Conservation (phyloP, 306 rosid species). For the Aeschynomene evenia region DNA sequence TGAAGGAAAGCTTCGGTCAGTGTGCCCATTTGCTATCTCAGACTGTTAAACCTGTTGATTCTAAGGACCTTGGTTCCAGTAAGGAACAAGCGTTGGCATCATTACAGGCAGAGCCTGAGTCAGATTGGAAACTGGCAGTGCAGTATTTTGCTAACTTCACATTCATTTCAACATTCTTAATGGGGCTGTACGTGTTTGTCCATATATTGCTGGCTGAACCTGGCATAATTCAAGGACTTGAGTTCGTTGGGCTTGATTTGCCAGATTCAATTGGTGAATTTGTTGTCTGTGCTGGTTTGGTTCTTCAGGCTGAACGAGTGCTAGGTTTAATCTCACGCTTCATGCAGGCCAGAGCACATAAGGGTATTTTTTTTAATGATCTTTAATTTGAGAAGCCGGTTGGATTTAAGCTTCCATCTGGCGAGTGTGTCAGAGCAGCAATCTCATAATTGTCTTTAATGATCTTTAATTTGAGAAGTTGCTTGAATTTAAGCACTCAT, state of each 20-base stretch:
- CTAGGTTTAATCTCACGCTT: slow-evolving; percentile 70
- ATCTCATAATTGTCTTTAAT: slow-evolving; percentile 7
- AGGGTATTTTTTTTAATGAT: slow-evolving; percentile 42
- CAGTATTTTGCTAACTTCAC: slow-evolving; percentile 80
- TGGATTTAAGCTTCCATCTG: neutral
- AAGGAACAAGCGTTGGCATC: slow-evolving; percentile 90
- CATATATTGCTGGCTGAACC: slow-evolving; percentile 73
- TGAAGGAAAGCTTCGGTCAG: slow-evolving; percentile 83
- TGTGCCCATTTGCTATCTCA: slow-evolving; percentile 67
- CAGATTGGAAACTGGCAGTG: slow-evolving; percentile 69
- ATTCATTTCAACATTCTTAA: slow-evolving; percentile 47
- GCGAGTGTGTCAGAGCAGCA: slow-evolving; percentile 46
- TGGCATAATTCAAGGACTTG: slow-evolving; percentile 69
- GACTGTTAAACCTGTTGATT: slow-evolving; percentile 67
- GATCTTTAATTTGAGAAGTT: slow-evolving; percentile 22
- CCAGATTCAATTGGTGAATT: slow-evolving; percentile 94
- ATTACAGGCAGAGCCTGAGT: slow-evolving; percentile 60
- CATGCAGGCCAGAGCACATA: slow-evolving; percentile 75
- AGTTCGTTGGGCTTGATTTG: slow-evolving; percentile 84
- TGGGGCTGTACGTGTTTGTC: slow-evolving; percentile 63
- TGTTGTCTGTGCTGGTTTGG: slow-evolving; percentile 56
- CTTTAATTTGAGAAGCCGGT: slow-evolving; percentile 13
- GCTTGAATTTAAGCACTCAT: slow-evolving; percentile 14
- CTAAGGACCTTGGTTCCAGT: slow-evolving; percentile 71
- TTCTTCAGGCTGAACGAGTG: slow-evolving; percentile 75